Evolutionary conservation across 192 early-diverging fungal genomes (phyloP), one percentile per base, ranked within the genome.

Genomic region (Entomortierella beljakovae): DNA sequence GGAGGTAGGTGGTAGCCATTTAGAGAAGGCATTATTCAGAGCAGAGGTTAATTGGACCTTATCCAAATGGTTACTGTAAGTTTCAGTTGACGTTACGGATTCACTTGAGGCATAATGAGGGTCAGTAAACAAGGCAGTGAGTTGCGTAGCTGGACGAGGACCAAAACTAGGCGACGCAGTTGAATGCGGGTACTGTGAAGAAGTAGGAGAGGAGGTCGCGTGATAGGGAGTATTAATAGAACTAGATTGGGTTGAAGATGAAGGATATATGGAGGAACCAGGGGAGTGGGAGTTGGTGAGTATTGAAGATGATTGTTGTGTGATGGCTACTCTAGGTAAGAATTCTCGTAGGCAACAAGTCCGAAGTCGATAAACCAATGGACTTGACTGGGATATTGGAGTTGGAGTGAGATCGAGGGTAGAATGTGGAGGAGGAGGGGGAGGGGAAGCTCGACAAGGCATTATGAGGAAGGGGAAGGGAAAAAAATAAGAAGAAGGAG

Each of bases 331-430:
- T 33, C 66, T 54, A 11, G 73, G 73, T 0, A 77, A 54, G 31
- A 77, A 77, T 37, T 77, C 73, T 69, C 69, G 73, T 16, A 77
- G 66, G 46, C 73, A 77, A 22, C 73, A 77, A 1, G 73, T 77
- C 16, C 66, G 65, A 3, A 77, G 37, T 15, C 73, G 63, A 35
- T 77, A 77, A 46, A 77, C 73, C n/a, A 77, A 42, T 26, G 73
- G 73, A 49, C 58, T 77, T n/a, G 73, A 77, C 32, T 68, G 52
- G 15, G 73, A n/a, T 8, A 61, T 43, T 26, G 60, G 73, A 8
- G 64, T 51, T 15, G 73, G 73, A 3, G 73, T 53, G 43, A 77
- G 25, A 3, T 77, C 73, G 32, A 51, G 64, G 34, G 64, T 69
- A 0, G 73, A 68, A 49, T 77, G 73, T 63, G 73, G 73, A 10